A percentile compares a stretch with the other conserved stretches of the same genome.
These are phyloP conservation scores for Backusella psychrophila DNA, from an alignment of 192 early-diverging fungal genomes.

Conservation along the genomic window DNA sequence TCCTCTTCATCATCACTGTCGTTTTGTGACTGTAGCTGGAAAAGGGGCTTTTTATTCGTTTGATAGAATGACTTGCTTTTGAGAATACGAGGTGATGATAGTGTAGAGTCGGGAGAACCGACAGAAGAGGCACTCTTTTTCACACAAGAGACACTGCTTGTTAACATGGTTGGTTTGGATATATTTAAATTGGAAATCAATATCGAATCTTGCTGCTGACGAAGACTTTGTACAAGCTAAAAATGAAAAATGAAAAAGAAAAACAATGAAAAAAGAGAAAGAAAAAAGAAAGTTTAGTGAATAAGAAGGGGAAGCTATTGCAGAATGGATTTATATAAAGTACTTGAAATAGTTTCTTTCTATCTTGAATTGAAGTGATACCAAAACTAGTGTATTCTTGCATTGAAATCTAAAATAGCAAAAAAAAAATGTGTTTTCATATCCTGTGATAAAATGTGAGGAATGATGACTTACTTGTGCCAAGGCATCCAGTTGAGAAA, in stretches of 20 bases:
- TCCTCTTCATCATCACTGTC: conserved; percentile 19
- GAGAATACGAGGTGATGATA: not conserved
- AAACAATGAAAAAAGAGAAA: not conserved
- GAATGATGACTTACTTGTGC: conserved; percentile 42
- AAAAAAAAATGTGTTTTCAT: not conserved
- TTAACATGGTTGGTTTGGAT: conserved; percentile 10
- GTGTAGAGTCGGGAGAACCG: not conserved
- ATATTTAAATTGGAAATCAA: conserved; percentile 34
- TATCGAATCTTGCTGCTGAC: conserved; percentile 27
- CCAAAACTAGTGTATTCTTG: conserved; percentile 63
- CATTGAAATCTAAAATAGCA: conserved; percentile 65
- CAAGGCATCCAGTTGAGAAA: conserved; percentile 61
- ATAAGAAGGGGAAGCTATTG: not conserved
- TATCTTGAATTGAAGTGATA: conserved; percentile 57
- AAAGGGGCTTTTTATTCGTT: not conserved
- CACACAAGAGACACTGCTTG: conserved; percentile 11
- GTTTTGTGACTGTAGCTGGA: not conserved
- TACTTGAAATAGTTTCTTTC: conserved; percentile 54
- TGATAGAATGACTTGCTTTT: conserved; percentile 1
- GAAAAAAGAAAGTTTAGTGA: not conserved
- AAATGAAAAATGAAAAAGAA: not conserved
- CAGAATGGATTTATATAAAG: not conserved
- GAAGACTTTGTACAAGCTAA: conserved; percentile 33
- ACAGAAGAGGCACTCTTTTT: not conserved
- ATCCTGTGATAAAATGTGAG: not conserved